Percentiles rank a stretch among this genome's conserved stretches.
These are phyloP conservation scores for Cucurbita moschata DNA, from an alignment of 306 rosid genomes.

Conservation along the genomic window DNA sequence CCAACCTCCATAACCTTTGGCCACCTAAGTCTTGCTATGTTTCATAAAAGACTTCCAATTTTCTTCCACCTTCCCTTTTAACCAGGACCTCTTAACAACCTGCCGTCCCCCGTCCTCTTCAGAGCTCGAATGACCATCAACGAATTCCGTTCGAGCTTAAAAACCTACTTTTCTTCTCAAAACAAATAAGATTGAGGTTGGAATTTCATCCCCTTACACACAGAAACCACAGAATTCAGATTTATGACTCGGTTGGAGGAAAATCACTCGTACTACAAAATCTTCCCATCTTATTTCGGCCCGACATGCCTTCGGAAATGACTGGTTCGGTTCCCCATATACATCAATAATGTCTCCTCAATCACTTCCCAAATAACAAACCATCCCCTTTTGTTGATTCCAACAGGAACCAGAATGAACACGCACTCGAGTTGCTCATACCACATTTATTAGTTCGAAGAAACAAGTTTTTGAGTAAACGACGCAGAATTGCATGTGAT, in stretches of 20 bases:
- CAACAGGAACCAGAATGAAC: not conserved
- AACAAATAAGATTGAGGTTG: not conserved
- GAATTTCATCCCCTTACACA: not conserved
- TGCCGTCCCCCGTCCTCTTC: not conserved
- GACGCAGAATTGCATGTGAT: not conserved
- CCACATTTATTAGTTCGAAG: no score
- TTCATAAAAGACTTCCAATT: not conserved
- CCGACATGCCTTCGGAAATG: not conserved
- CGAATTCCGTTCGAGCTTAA: not conserved
- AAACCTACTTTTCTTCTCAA: not conserved
- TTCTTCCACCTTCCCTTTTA: not conserved
- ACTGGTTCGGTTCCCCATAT: not conserved
- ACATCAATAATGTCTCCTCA: not conserved
- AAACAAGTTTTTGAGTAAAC: not conserved
- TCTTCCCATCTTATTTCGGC: not conserved
- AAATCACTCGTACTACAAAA: not conserved
- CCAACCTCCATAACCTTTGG: no score
- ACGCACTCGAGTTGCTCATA: no score
- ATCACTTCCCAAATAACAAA: not conserved
- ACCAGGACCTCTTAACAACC: not conserved
- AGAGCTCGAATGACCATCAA: not conserved
- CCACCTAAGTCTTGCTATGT: not conserved
- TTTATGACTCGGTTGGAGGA: not conserved
- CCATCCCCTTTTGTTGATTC: not conserved
- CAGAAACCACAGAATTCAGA: not conserved